Percentiles rank a stretch among this genome's conserved stretches.
Evolutionary conservation across 345 rosid genomes (phyloP).

Genomic region (Rubroshorea leprosula): DNA sequence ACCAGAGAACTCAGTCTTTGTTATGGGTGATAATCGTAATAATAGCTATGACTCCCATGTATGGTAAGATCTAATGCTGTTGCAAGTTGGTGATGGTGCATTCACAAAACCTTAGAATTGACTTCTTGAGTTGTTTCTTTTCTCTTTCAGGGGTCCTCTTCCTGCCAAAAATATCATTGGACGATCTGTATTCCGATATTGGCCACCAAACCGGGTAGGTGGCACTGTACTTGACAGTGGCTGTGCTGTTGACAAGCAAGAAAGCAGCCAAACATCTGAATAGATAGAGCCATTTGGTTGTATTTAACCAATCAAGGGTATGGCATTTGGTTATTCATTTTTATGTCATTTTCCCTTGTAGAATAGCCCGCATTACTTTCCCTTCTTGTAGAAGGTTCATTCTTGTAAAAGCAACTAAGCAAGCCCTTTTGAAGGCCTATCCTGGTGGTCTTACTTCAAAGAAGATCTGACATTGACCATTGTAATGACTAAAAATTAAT

Average conservation of each 20-base stretch:
- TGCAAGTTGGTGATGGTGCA: background rate
- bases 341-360: too few species aligned
- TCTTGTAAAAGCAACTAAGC: background rate
- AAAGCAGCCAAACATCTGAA: constrained; percentile 17
- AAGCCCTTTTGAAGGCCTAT: background rate
- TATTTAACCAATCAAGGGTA: too few species aligned
- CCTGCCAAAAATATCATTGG: constrained; percentile 90
- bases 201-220: constrained; percentile 87
- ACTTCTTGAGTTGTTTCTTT: background rate
- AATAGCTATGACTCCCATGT: constrained; percentile 94
- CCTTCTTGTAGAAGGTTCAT: background rate
- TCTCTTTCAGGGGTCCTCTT: constrained; percentile 71
- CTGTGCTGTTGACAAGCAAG: constrained; percentile 58
- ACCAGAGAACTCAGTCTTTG: constrained; percentile 78
- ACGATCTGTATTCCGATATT: constrained; percentile 80
- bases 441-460: background rate
- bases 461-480: background rate
- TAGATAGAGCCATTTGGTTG: constrained; percentile 2
- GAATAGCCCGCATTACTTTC: too few species aligned
- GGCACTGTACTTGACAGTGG: constrained; percentile 59
- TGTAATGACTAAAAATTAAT: background rate
- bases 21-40: constrained; percentile 98
- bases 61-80: constrained; percentile 44
- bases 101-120: background rate
- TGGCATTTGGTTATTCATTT: too few species aligned